Evolutionary conservation across 768 basidiomycete genomes (phyloP).

Genomic region (Naganishia onofrii): DNA sequence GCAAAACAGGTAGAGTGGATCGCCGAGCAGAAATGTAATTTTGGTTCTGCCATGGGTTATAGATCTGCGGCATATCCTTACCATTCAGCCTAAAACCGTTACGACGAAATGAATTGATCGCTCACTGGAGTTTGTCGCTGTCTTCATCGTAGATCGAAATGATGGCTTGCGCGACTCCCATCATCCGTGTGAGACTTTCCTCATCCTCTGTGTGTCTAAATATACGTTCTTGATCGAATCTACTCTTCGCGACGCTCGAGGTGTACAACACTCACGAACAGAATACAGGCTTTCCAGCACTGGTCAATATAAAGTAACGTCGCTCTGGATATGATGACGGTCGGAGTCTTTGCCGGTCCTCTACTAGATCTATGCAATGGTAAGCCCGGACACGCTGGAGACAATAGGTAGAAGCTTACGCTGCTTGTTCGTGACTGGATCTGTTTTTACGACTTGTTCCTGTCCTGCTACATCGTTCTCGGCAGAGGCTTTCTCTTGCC

Average conservation of each 20-base stretch:
- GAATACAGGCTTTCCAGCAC: constrained; percentile 98
- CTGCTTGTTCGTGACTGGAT: neutral
- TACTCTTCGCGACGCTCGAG: neutral
- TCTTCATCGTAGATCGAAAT: constrained; percentile 88
- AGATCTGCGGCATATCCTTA: constrained; percentile 54
- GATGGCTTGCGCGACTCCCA: constrained; percentile 91
- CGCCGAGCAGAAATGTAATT: constrained; percentile 79
- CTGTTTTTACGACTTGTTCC: no score
- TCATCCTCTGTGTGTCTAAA: constrained; percentile 38
- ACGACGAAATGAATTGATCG: neutral
- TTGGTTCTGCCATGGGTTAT: constrained; percentile 54
- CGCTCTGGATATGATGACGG: constrained; percentile 49
- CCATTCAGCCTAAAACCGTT: neutral
- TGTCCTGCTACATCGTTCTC: neutral
- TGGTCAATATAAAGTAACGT: constrained; percentile 87
- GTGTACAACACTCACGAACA: constrained; percentile 73
- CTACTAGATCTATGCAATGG: neutral
- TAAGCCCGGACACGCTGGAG: neutral
- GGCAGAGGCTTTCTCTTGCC: neutral
- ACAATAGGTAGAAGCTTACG: neutral
- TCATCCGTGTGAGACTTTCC: constrained; percentile 70
- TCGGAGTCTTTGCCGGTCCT: neutral
- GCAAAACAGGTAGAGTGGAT: constrained; percentile 88
- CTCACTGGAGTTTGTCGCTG: constrained; percentile 64
- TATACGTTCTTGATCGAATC: neutral